These are phyloP conservation scores for Pythium biforme DNA, from an alignment of 352 stramenopile genomes.

Conservation along the genomic window DNA sequence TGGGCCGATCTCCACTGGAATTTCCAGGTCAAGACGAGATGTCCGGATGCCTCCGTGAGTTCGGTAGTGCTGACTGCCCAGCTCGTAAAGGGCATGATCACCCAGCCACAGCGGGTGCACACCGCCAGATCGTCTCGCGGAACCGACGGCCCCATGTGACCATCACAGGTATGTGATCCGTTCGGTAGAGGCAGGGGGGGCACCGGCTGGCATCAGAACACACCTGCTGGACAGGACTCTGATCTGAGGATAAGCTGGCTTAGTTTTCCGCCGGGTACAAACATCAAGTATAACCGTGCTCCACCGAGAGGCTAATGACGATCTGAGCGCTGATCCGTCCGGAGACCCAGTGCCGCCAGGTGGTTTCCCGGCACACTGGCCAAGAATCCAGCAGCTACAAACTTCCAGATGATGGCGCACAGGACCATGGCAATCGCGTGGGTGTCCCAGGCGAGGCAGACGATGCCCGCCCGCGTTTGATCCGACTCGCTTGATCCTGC, in stretches of 20 bases:
- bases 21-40: neutral
- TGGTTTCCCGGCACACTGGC: constrained; percentile 14
- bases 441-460: constrained; percentile 8
- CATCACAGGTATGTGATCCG: constrained; percentile 6
- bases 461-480: neutral
- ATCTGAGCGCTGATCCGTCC: constrained; percentile 2
- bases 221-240: neutral
- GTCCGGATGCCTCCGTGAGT: no score
- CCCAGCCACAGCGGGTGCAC: neutral
- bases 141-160: constrained; percentile 3
- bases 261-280: neutral
- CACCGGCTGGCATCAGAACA: constrained; percentile 2
- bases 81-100: constrained; percentile 11
- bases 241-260: constrained; percentile 14
- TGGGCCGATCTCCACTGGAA: constrained; percentile 1
- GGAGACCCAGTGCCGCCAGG: constrained; percentile 10
- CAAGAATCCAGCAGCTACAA: constrained; percentile 16
- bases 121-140: constrained; percentile 19
- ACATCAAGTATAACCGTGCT: neutral
- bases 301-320: constrained; percentile 7
- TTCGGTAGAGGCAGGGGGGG: constrained; percentile 16
- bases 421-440: neutral
- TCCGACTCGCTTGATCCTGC: neutral
- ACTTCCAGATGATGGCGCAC: neutral
- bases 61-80: neutral